These are phyloP conservation scores for Hypoxylon sp. DNA, from an alignment of 2,329 filamentous ascomycete genomes.

Conservation along the genomic window DNA sequence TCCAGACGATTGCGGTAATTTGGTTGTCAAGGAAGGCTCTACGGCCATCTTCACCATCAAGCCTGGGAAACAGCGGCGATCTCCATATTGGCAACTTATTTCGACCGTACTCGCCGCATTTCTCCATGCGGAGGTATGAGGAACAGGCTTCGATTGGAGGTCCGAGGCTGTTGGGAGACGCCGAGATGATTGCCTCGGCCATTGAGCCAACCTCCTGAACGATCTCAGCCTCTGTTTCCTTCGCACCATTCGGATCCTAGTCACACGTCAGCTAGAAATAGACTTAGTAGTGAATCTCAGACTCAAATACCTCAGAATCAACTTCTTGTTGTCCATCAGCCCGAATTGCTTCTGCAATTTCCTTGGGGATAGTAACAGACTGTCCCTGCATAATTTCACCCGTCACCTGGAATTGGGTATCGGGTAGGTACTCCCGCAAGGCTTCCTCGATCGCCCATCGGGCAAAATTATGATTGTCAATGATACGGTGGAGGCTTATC, in stretches of 20 bases:
- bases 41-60: slow-evolving; percentile 43
- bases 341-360: slow-evolving; percentile 39
- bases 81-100: slow-evolving; percentile 46
- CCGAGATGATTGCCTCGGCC: slow-evolving; percentile 47
- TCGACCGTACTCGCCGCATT: slow-evolving; percentile 48
- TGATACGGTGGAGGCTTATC: slow-evolving; percentile 11
- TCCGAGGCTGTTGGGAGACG: slow-evolving; percentile 49
- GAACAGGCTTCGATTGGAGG: slow-evolving; percentile 48
- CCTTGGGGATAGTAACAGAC: slow-evolving; percentile 19
- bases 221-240: slow-evolving; percentile 33
- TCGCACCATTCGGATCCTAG: slow-evolving; percentile 18
- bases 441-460: slow-evolving; percentile 43
- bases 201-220: slow-evolving; percentile 41
- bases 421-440: slow-evolving; percentile 32
- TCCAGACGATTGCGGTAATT: slow-evolving; percentile 52
- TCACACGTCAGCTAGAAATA: not conserved
- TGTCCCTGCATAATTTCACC: slow-evolving; percentile 44
- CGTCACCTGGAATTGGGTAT: slow-evolving; percentile 34
- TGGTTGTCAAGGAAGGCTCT: slow-evolving; percentile 50
- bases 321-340: slow-evolving; percentile 48
- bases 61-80: slow-evolving; percentile 45
- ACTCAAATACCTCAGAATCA: slow-evolving; percentile 45
- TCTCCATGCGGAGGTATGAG: slow-evolving; percentile 47
- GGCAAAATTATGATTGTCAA: slow-evolving; percentile 44
- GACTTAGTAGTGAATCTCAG: not conserved